Evolutionary conservation across 2,329 filamentous ascomycete species (phyloP), one percentile per base, ranked within the genome.

Genomic region (Fusarium pilosicola): DNA sequence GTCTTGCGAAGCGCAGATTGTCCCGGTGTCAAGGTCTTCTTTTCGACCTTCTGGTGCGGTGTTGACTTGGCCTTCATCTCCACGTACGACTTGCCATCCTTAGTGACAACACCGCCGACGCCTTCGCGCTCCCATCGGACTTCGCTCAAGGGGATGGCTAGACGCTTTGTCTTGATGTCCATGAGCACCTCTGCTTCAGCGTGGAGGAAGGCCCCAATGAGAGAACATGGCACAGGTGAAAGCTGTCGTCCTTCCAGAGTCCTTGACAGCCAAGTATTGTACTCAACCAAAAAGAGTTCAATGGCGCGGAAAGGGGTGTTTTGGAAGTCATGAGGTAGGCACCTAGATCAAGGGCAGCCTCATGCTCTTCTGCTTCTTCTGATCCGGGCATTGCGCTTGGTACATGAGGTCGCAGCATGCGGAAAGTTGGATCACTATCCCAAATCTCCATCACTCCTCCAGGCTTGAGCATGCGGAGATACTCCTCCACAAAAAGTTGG

Each of bases 61-160:
- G 75, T 73, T 74, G 87, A 86, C 73, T 86, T 85, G 66, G 84
- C 85, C 77, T 83, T 85, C 79, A 84, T 84, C 77, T 90, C 88
- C 68, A 88, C 87, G 80, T 90, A 93, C 62, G 85, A 85, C 81
- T 88, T 90, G 71, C 86, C 86, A 57, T 89, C 87, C 75, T 89
- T 89, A 28, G 88, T 92, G 65, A 89, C 88, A 69, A 88, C 87
- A 79, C 87, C 90, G 76, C 87, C 91, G 70, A 89, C 89, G 59
- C 90, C 90, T 78, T 96, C 94, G 58, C 91, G 90, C 85, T 97
- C 95, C 95, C 95, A 97, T 55, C 93, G 90, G 49, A 96, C 87
- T 80, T 97, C 93, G 51, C 93, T 92, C 0, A 97, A 86, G 3
- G 95, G 95, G 32, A 98, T 92, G n/a, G 94, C 96, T 59, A 98